Evolutionary conservation across 768 basidiomycete genomes (phyloP).

Genomic region (Panellus pusillus): DNA sequence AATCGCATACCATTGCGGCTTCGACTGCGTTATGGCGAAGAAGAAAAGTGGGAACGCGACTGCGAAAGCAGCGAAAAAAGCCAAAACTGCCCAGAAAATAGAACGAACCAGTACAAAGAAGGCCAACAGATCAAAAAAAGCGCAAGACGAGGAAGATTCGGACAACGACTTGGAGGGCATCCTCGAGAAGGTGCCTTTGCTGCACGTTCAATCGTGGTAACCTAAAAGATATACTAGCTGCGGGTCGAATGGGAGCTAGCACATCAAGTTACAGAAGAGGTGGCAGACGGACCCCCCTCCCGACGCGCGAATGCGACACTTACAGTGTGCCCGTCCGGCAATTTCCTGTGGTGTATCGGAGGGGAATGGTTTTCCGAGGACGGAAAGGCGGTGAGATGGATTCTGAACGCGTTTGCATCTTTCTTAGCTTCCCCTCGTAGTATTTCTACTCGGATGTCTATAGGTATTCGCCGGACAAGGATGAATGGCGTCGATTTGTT

Average conservation of each 20-base stretch:
- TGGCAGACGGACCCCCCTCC: constrained; percentile 79
- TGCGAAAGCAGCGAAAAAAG: constrained; percentile 66
- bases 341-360: constrained; percentile 81
- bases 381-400: constrained; percentile 60
- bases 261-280: constrained; percentile 82
- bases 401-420: not conserved
- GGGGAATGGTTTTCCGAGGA: constrained; percentile 91
- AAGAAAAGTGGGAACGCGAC: constrained; percentile 51
- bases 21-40: constrained; percentile 44
- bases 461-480: constrained; percentile 85
- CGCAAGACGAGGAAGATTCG: constrained; percentile 42
- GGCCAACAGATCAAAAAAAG: constrained; percentile 41
- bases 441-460: constrained; percentile 89
- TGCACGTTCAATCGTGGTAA: not conserved
- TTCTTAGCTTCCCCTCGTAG: constrained; percentile 33
- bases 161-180: constrained; percentile 81
- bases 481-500: constrained; percentile 88
- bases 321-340: constrained; percentile 76
- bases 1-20: too few species aligned
- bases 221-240: constrained; percentile 51
- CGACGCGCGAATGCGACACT: constrained; percentile 83
- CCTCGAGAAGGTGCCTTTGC: constrained; percentile 63
- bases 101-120: constrained; percentile 71
- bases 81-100: constrained; percentile 63
- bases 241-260: constrained; percentile 81